phyloP scores from a whole-genome alignment of 75 land plant species.

The Sequoiadendron giganteum region DNA sequence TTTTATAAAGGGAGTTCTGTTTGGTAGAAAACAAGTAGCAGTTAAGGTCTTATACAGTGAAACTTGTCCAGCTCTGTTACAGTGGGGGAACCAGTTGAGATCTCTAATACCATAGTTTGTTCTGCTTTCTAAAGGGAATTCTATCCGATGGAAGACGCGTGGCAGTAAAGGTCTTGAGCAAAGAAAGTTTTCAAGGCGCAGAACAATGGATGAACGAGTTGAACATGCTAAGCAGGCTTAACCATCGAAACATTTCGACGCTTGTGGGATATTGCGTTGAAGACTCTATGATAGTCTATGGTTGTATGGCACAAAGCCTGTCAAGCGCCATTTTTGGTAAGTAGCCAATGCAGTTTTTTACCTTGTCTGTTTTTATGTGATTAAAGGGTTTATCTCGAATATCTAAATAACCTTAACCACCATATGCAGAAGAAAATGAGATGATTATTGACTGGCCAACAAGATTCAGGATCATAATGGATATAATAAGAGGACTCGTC shows the following conservation, averaged over 20 bases:
- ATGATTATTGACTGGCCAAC: slow-evolving; percentile 35
- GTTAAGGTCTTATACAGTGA: slow-evolving; percentile 1
- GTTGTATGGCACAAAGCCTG: slow-evolving; percentile 64
- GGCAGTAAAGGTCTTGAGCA: neutral
- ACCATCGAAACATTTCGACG: slow-evolving; percentile 69
- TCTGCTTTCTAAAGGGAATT: neutral
- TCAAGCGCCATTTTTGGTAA: neutral
- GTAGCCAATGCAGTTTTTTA: no score
- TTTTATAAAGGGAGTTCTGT: neutral
- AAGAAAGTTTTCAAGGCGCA: neutral
- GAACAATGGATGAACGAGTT: slow-evolving; percentile 32
- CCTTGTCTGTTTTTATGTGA: no score
- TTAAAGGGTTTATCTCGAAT: no score
- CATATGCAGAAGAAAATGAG: neutral
- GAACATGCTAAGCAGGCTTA: slow-evolving; percentile 33
- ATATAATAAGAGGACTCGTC: slow-evolving; percentile 24
- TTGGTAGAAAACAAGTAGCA: slow-evolving; percentile 22
- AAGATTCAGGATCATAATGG: slow-evolving; percentile 37
- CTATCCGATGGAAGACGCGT: neutral
- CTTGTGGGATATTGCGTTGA: slow-evolving; percentile 53
- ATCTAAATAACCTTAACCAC: neutral
- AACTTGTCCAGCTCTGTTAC: neutral
- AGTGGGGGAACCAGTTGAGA: slow-evolving; percentile 22
- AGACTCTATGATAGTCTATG: slow-evolving; percentile 48
- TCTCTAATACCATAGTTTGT: no score